Conservation (phyloP, 805 yeast species). For the Saturnispora sekii region DNA sequence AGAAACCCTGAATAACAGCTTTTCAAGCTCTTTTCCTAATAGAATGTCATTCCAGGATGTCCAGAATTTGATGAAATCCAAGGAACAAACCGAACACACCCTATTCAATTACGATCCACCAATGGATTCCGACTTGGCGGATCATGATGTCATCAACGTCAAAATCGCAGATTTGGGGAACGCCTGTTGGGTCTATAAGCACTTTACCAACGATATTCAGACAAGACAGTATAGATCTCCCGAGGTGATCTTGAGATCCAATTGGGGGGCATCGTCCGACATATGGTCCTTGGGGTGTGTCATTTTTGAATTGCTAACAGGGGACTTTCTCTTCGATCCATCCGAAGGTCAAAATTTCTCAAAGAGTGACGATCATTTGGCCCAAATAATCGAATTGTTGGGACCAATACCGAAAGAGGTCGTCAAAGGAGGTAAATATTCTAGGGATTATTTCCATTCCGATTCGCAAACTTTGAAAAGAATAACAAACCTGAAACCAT, state of each 20-base stretch:
- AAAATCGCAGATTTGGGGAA: constrained; percentile 93
- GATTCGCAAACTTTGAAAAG: constrained; percentile 46
- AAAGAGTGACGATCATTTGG: constrained; percentile 93
- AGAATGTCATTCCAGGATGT: constrained; percentile 22
- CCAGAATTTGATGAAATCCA: constrained; percentile 33
- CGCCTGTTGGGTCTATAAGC: constrained; percentile 74
- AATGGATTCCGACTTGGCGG: constrained; percentile 28
- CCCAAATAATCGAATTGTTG: constrained; percentile 72
- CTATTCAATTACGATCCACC: constrained; percentile 26
- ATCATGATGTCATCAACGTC: constrained; percentile 52
- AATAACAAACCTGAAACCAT: constrained; percentile 74
- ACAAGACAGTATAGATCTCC: constrained; percentile 92
- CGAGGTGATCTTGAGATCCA: constrained; percentile 67
- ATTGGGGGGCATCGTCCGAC: constrained; percentile 95
- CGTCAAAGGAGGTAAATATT: constrained; percentile 56
- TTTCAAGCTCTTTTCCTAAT: constrained; percentile 9
- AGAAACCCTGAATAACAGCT: constrained; percentile 3
- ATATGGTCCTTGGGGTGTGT: constrained; percentile 95
- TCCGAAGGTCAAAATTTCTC: constrained; percentile 62
- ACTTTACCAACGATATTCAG: constrained; percentile 82
- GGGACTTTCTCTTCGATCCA: constrained; percentile 93
- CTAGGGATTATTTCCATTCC: constrained; percentile 27
- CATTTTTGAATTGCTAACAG: constrained; percentile 83
- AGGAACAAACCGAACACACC: constrained; percentile 25
- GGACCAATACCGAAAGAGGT: constrained; percentile 41